Evolutionary conservation across 106 monocot species (phyloP).

Genomic region (Phalaenopsis equestris): DNA sequence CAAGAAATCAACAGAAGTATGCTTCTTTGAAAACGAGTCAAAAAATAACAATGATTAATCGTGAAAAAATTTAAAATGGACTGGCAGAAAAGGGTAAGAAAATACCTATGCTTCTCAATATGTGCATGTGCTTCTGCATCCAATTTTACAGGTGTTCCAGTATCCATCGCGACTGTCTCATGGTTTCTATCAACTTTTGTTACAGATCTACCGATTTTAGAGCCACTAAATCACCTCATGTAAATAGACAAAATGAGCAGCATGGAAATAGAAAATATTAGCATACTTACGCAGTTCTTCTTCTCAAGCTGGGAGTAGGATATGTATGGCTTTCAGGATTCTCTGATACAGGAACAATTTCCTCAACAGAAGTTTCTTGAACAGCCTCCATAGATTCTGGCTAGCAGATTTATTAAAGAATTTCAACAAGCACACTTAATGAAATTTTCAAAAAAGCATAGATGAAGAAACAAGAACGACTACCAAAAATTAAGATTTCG

Average conservation of each 20-base stretch:
- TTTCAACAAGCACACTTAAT: background rate
- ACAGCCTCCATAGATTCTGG: slow-evolving; percentile 30
- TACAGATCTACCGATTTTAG: slow-evolving; percentile 24
- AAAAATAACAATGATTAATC: background rate
- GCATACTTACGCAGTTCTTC: slow-evolving; percentile 42
- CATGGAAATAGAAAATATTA: background rate
- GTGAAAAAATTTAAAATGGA: background rate
- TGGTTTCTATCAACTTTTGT: slow-evolving; percentile 25
- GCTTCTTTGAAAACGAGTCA: background rate
- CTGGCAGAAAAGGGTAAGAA: background rate
- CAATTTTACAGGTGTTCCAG: slow-evolving; percentile 36
- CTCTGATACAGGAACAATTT: slow-evolving; percentile 34
- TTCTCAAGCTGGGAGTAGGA: slow-evolving; percentile 34
- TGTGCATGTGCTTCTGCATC: slow-evolving; percentile 60
- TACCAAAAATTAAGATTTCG: background rate
- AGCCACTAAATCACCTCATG: background rate
- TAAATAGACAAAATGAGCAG: background rate
- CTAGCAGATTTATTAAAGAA: slow-evolving; percentile 10
- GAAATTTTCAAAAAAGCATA: background rate
- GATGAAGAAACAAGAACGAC: background rate
- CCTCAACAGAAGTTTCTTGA: slow-evolving; percentile 17
- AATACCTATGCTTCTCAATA: slow-evolving; percentile 78
- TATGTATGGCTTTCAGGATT: slow-evolving; percentile 12
- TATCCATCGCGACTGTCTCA: slow-evolving; percentile 23
- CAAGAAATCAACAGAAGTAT: background rate